These are phyloP conservation scores for Linnemannia elongata DNA, from an alignment of 192 early-diverging fungal genomes.

Conservation along the genomic window DNA sequence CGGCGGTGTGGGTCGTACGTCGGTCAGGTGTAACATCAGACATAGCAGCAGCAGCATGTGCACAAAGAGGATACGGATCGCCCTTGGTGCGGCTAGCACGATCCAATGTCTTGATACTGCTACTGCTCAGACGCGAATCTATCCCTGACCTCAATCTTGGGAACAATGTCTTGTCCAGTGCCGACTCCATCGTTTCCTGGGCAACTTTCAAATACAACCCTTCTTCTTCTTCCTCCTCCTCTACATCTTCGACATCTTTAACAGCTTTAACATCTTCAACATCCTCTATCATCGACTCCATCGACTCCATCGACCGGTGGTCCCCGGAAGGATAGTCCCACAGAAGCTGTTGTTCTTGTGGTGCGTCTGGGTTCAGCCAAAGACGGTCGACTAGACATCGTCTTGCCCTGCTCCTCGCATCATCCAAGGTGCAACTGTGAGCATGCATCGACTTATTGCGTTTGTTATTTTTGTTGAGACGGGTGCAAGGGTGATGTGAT, in stretches of 20 bases:
- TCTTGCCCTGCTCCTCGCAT: background rate
- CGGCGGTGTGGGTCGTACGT: background rate
- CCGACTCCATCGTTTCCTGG: background rate
- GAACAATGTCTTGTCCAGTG: background rate
- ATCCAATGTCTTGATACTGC: background rate
- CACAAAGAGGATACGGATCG: background rate
- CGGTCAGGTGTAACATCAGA: background rate
- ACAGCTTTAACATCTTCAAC: too few relatives aligned
- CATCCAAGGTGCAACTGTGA: background rate
- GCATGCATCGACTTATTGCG: background rate
- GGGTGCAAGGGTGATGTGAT: background rate
- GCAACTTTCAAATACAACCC: background rate
- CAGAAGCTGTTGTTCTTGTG: background rate
- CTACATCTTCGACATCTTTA: background rate
- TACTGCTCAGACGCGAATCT: background rate
- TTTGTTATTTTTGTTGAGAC: background rate
- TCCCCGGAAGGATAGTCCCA: background rate
- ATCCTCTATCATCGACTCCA: background rate
- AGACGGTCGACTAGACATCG: background rate
- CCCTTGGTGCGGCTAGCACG: background rate
- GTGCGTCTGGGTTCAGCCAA: background rate
- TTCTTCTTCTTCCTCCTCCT: too few relatives aligned
- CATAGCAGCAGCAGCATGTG: background rate
- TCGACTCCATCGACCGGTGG: background rate
- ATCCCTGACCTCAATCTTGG: background rate